Evolutionary conservation across 352 stramenopile genomes (phyloP), one percentile per base, ranked within the genome.

Genomic region (Pythium sukuiense): DNA sequence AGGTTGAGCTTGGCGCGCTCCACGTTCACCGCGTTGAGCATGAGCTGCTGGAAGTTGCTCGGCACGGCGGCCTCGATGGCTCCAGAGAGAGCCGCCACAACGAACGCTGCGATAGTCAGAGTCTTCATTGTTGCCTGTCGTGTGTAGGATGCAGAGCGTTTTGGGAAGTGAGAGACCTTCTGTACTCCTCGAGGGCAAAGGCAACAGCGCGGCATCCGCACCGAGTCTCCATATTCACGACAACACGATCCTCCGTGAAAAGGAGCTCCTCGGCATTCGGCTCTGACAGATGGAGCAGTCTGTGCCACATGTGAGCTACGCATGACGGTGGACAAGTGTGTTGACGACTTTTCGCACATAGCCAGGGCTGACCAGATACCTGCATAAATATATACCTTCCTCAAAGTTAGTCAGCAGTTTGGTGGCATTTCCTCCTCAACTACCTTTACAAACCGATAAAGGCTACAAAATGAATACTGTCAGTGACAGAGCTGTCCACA

Each of bases 1-100:
- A 85, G 59, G 1, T 72, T 72, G 1, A 43, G 14, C 16, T 77
- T 71, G n/a, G 66, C 59, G 24, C 80, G 80, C 59, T 86, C 71
- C 20, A 65, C 71, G 61, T 87, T 89, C 29, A 85, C 76, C 6
- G 77, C 74, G 8, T 66, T 70, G 20, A 88, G 76, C 71, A 89
- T 69, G 43, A 63, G 62, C 55, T 69, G 55, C 32, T 53, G 62
- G 35, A 56, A 68, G 53, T 68, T 68, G 61, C 20, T 43, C 20
- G 54, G 61, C 41, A 68, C 54, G n/a, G 41, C 61, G 45, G 57
- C 57, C n/a, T 63, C 57, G 29, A 63, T 24, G n/a, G 49, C 16
- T n/a, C 20, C 45, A 9, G 39, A 33, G 20, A 55, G 27, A 43
- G 56, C 46, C 6, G 43, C 57, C 30, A 26, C 43, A 30, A 63